Evolutionary conservation across 164 flowering plant species (phyloP).

Genomic region (Umbellularia californica): DNA sequence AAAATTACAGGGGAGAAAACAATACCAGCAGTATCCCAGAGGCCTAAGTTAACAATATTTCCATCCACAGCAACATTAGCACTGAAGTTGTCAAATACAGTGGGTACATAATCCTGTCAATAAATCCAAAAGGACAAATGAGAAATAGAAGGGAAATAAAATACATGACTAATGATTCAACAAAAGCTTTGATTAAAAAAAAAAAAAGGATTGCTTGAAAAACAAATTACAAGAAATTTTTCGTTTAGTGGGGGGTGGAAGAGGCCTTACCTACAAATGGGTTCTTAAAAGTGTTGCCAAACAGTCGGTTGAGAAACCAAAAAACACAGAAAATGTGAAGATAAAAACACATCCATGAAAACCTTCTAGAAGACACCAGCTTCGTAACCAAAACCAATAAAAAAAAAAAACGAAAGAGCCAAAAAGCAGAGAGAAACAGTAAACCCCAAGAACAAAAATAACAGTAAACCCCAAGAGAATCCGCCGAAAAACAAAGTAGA

Average conservation of each 20-base stretch:
- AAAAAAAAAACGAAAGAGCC: too few relatives aligned
- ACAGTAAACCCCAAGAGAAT: neutral
- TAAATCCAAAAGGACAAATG: conserved; percentile 6
- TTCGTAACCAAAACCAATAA: too few relatives aligned
- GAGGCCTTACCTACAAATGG: neutral
- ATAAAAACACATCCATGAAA: neutral
- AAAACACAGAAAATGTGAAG: neutral
- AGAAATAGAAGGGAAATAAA: neutral
- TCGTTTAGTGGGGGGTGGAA: neutral
- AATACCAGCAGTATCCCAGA: conserved; percentile 98
- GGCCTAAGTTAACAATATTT: conserved; percentile 86
- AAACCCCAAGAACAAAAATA: neutral
- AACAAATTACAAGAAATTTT: neutral
- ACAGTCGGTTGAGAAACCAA: neutral
- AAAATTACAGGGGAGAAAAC: neutral
- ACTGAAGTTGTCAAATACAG: conserved; percentile 96
- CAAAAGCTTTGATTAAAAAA: neutral
- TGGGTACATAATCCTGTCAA: conserved; percentile 87
- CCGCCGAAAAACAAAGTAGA: neutral
- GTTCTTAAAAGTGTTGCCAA: neutral
- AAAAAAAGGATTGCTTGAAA: neutral
- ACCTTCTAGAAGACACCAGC: too few relatives aligned
- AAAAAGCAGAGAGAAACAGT: neutral
- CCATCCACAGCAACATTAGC: conserved; percentile 98
- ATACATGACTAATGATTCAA: neutral